Base-by-base conservation (phyloP, 2,329 filamentous ascomycete species). In the Microsporum canis region DNA sequence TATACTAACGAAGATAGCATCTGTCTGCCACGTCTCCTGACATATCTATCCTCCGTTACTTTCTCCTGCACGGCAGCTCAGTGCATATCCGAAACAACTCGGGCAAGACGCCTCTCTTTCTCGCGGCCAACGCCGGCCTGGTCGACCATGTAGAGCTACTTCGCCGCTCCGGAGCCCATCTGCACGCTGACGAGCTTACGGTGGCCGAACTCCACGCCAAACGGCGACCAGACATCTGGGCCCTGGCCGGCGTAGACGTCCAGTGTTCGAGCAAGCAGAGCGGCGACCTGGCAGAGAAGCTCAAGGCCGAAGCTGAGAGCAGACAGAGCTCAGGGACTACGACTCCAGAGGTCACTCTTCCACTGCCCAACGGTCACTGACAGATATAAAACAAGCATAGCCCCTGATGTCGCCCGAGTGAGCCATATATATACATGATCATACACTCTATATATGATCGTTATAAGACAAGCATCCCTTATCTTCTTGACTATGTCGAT, bases 31-130 rank as follows among this genome's bases (percentile, higher is more conserved):
- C 79, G 3, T 79, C 78, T 17, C 80, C 81, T 1, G 79, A 81
- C 53, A 69, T 82, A 55, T 74, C 79, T 2, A 81, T 84, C 33
- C 73, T 85, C 43, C 77, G 78, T 60, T 78, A 80, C 70, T 79
- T 84, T 56, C 75, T 85, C 3, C 75, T 75, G 6, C 78, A 81
- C 63, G 82, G 82, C 59, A 81, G 79, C 10, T 83, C 80, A 14
- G 82, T 85, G 49, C 82, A 84, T 70, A 71, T 84, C 33, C 80
- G 82, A 60, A 84, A 84, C 69, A 77, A 79, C 63, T 76, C 76
- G 61, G 81, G 81, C 29, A 77, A 80, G 65, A 84, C 82, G 57
- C 82, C 82, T 62, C 75, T 85, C 57, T 84, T 82, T 70, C 73
- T 84, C 59, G 82, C 82, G 2, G 82, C 82, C 57, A 80, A 80